Conservation (phyloP, 352 stramenopile genomes). For the Phytophthora cryptogea region DNA sequence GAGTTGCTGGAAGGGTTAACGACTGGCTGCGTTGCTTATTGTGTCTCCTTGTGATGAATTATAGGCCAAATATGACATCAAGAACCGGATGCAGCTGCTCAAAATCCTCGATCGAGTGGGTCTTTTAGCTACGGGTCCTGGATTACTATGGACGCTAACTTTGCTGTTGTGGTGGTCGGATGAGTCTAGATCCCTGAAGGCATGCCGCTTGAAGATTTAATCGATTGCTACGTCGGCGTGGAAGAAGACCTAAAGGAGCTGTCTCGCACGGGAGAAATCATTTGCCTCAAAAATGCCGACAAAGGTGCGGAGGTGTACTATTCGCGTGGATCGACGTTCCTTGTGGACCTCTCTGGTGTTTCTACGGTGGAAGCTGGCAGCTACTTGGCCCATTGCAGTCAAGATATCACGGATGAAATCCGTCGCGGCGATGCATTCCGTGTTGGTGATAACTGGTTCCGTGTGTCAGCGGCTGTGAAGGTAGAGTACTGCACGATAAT, state of each 20-base stretch:
- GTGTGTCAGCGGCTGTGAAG: slow-evolving; percentile 78
- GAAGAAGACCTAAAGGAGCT: slow-evolving; percentile 81
- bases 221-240: slow-evolving; percentile 81
- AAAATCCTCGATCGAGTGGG: slow-evolving; percentile 80
- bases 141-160: slow-evolving; percentile 8
- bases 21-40: slow-evolving; percentile 1
- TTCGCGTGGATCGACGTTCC: slow-evolving; percentile 59
- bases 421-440: slow-evolving; percentile 75
- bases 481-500: slow-evolving; percentile 21
- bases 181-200: slow-evolving; percentile 69
- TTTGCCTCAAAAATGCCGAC: slow-evolving; percentile 85
- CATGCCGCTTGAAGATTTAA: slow-evolving; percentile 82
- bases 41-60: slow-evolving; percentile 5
- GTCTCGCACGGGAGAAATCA: slow-evolving; percentile 75
- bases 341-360: slow-evolving; percentile 76
- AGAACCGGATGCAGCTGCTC: slow-evolving; percentile 76
- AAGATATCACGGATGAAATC: slow-evolving; percentile 73
- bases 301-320: slow-evolving; percentile 83
- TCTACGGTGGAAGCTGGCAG: slow-evolving; percentile 75
- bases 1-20: background rate
- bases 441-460: slow-evolving; percentile 83
- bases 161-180: background rate
- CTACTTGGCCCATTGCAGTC: slow-evolving; percentile 64
- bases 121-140: background rate
- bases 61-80: slow-evolving; percentile 89